Conservation (phyloP, 495 filamentous ascomycete genomes). For the Apodospora peruviana region DNA sequence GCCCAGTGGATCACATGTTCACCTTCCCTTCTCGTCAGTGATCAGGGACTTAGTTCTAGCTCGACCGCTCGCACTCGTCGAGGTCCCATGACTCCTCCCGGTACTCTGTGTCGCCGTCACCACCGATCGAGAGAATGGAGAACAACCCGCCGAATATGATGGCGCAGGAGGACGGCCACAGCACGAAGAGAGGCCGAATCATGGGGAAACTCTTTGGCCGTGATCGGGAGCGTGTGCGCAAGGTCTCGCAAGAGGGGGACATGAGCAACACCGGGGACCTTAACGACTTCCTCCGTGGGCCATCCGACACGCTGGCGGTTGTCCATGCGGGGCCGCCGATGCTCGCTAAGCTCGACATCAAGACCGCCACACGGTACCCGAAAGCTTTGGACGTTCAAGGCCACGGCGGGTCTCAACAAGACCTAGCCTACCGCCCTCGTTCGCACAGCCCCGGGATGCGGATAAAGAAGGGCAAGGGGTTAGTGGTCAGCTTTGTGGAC, state of each 20-base stretch:
- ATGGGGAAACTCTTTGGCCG: conserved; percentile 47
- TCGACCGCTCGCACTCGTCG: not conserved
- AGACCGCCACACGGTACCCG: conserved; percentile 38
- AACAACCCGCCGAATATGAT: conserved; percentile 29
- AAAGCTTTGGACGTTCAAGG: conserved; percentile 32
- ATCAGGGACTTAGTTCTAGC: not conserved
- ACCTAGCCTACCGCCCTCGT: conserved; percentile 20
- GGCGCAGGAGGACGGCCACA: conserved; percentile 29
- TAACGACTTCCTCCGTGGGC: conserved; percentile 39
- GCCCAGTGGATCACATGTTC: no score
- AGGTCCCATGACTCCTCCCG: conserved; percentile 18
- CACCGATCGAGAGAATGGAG: conserved; percentile 34
- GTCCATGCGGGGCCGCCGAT: conserved; percentile 33
- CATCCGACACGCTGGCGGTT: conserved; percentile 35
- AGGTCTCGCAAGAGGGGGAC: conserved; percentile 34
- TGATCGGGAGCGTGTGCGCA: conserved; percentile 35
- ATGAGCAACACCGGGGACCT: conserved; percentile 29
- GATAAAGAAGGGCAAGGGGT: conserved; percentile 56
- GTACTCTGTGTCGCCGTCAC: conserved; percentile 5
- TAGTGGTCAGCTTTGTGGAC: conserved; percentile 67
- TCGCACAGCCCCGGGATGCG: conserved; percentile 24
- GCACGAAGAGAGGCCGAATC: conserved; percentile 36
- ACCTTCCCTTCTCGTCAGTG: conserved; percentile 7
- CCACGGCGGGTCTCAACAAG: conserved; percentile 20
- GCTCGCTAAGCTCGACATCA: conserved; percentile 42